These are phyloP conservation scores for Arthrobotrys megalospora DNA, from an alignment of 2,329 filamentous ascomycete genomes.

Conservation along the genomic window DNA sequence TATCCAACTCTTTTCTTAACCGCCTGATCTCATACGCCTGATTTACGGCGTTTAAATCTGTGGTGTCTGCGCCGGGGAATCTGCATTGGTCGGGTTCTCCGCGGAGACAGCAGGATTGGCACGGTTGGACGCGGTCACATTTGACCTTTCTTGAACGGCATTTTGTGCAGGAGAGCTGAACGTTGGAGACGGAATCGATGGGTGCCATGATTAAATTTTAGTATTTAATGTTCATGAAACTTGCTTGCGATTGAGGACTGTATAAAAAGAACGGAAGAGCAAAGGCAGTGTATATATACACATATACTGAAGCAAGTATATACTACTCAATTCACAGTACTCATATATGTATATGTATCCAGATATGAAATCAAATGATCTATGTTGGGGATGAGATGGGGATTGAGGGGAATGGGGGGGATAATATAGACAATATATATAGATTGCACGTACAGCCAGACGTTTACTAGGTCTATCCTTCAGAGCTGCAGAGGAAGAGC, in stretches of 20 bases:
- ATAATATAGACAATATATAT: constrained; percentile 29
- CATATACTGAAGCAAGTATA: constrained; percentile 4
- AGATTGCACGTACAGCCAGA: constrained; percentile 49
- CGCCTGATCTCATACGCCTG: constrained; percentile 57
- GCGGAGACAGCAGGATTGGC: constrained; percentile 51
- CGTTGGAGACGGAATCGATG: constrained; percentile 18
- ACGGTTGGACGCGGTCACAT: constrained; percentile 59
- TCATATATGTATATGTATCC: constrained; percentile 1
- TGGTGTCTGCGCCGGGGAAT: constrained; percentile 43
- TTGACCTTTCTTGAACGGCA: constrained; percentile 55
- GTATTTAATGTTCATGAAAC: constrained; percentile 4
- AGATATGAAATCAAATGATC: constrained; percentile 9
- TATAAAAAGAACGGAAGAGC: constrained; percentile 12
- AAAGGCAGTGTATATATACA: neutral
- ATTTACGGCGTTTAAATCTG: constrained; percentile 46
- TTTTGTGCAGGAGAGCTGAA: constrained; percentile 59
- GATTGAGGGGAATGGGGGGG: neutral
- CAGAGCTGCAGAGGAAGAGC: neutral
- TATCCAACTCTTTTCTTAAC: constrained; percentile 50
- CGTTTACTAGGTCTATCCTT: constrained; percentile 49
- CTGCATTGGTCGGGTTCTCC: constrained; percentile 48
- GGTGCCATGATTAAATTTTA: constrained; percentile 47
- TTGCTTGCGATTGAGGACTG: neutral
- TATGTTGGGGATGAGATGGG: neutral
- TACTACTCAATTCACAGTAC: neutral